phyloP scores from a whole-genome alignment of 148 eudicot genomes.

The Cornus kousa region DNA sequence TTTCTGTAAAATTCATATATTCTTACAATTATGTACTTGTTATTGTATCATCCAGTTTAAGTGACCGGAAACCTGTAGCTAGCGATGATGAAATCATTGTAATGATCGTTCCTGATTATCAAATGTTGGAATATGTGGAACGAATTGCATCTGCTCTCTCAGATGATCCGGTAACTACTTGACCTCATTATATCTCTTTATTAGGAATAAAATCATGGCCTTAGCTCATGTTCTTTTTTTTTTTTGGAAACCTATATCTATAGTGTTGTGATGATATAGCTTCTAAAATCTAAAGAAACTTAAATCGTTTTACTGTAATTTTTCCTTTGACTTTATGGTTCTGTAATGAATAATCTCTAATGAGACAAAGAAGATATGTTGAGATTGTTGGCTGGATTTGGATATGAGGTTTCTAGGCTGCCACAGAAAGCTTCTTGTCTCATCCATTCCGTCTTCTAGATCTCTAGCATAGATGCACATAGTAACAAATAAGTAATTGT shows the following conservation, averaged over 20 bases:
- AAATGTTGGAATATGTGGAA: constrained; percentile 86
- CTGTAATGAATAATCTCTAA: background rate
- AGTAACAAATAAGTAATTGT: background rate
- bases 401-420: background rate
- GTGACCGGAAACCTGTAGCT: constrained; percentile 92
- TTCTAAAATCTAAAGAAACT: constrained; percentile 1
- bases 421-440: no score
- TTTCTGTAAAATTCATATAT: background rate
- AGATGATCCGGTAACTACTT: constrained; percentile 75
- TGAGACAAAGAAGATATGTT: background rate
- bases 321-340: background rate
- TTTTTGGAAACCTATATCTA: background rate
- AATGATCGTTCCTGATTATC: constrained; percentile 98
- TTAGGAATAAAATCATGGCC: background rate
- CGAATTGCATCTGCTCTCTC: constrained; percentile 74
- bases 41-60: constrained; percentile 59
- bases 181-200: constrained; percentile 6
- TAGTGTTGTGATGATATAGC: background rate
- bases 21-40: constrained; percentile 5
- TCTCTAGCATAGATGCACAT: background rate
- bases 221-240: background rate
- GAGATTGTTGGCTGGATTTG: background rate
- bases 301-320: background rate
- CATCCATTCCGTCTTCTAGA: background rate
- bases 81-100: constrained; percentile 86